These are phyloP conservation scores for Bipolaris sorokiniana DNA, from an alignment of 2,329 filamentous ascomycete genomes.

Conservation along the genomic window DNA sequence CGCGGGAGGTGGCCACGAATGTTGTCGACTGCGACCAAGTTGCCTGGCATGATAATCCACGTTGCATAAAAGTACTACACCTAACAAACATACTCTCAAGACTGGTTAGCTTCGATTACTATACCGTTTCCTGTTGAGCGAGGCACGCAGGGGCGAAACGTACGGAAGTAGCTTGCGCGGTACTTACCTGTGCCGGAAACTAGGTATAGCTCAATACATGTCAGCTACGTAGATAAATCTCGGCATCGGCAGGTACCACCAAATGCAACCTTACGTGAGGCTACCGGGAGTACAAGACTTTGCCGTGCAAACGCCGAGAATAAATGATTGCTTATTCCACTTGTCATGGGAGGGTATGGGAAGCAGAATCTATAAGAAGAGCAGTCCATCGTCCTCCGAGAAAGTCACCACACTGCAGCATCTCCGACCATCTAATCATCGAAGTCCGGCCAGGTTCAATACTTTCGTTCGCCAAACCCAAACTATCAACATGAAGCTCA, in stretches of 20 bases:
- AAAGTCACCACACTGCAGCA: neutral
- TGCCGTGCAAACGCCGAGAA: neutral
- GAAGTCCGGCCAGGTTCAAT: neutral
- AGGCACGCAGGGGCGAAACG: neutral
- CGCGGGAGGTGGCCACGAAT: too few relatives aligned
- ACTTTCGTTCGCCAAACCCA: neutral
- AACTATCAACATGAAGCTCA: conserved; percentile 4
- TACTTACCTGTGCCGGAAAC: neutral
- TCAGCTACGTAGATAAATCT: neutral
- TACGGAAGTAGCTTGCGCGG: neutral
- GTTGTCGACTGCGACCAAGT: too few relatives aligned
- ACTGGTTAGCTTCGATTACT: neutral
- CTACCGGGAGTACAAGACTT: neutral
- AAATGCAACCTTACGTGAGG: neutral
- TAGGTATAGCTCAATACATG: neutral
- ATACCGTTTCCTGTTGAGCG: neutral
- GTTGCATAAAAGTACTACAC: neutral
- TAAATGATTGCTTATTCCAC: neutral
- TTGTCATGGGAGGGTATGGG: neutral
- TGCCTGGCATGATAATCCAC: too few relatives aligned
- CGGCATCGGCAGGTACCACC: neutral
- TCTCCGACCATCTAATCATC: neutral
- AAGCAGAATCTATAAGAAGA: neutral
- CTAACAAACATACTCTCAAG: neutral
- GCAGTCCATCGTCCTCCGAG: neutral